phyloP scores from a whole-genome alignment of 2,329 filamentous ascomycete genomes.

The Ceratocystis huliohia region DNA sequence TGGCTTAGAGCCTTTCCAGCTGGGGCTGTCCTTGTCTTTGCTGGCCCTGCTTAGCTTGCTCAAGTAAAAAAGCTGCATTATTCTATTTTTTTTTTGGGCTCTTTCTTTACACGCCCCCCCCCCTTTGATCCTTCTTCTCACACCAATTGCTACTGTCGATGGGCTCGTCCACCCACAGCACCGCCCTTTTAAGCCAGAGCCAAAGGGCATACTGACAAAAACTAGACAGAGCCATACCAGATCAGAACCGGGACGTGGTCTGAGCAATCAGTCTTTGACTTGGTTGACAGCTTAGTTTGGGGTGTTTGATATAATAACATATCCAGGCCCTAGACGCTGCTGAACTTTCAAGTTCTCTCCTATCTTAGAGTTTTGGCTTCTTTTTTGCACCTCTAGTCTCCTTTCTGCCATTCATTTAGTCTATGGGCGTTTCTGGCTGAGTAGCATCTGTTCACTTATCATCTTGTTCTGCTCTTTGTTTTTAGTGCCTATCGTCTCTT shows the following conservation, averaged over 20 bases:
- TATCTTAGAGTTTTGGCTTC: slow-evolving; percentile 5
- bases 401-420: not conserved
- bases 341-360: slow-evolving; percentile 1
- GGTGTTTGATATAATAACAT: slow-evolving; percentile 4
- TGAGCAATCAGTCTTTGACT: not conserved
- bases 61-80: not conserved
- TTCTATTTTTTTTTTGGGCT: not conserved
- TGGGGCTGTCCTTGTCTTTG: slow-evolving; percentile 8
- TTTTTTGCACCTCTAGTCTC: not conserved
- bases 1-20: slow-evolving; percentile 6
- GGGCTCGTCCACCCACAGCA: slow-evolving; percentile 3
- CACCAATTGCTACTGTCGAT: not conserved
- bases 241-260: not conserved
- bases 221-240: slow-evolving; percentile 5
- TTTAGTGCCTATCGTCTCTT: not conserved
- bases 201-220: slow-evolving; percentile 1
- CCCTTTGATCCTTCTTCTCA: not conserved
- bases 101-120: not conserved
- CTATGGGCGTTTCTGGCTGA: not conserved
- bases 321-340: not conserved
- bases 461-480: not conserved
- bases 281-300: slow-evolving; percentile 4
- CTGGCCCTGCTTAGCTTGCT: not conserved
- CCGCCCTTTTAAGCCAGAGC: slow-evolving; percentile 2
- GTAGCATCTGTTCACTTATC: not conserved